These are phyloP conservation scores for Pseudogymnoascus sp. DNA, from an alignment of 2,329 filamentous ascomycete genomes.

Conservation along the genomic window DNA sequence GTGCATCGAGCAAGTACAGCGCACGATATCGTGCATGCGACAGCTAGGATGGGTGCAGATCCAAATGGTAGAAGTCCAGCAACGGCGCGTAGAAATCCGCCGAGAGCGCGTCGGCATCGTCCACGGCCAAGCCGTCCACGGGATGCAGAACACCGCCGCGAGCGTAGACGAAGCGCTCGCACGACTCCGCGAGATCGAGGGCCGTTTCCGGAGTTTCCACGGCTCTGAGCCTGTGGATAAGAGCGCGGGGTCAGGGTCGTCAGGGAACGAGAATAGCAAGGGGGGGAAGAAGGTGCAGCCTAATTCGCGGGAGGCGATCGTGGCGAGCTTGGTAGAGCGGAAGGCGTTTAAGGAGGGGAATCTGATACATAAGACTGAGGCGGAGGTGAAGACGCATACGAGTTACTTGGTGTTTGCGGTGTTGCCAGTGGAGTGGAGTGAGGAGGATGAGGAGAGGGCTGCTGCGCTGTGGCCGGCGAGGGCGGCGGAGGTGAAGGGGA, in stretches of 20 bases:
- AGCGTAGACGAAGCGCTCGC: constrained; percentile 72
- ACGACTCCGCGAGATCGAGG: constrained; percentile 65
- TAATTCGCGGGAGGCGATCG: constrained; percentile 26
- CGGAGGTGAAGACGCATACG: constrained; percentile 90
- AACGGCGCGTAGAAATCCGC: constrained; percentile 70
- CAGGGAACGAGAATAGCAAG: constrained; percentile 27
- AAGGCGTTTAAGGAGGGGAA: constrained; percentile 68
- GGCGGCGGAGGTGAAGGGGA: constrained; percentile 31
- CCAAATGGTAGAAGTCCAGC: constrained; percentile 81
- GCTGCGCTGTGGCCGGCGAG: constrained; percentile 50
- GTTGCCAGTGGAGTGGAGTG: constrained; percentile 77
- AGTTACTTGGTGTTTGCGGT: constrained; percentile 94
- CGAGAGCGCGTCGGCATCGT: constrained; percentile 72
- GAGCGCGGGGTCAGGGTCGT: constrained; percentile 8
- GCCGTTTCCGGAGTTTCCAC: constrained; percentile 58
- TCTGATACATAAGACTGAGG: constrained; percentile 71
- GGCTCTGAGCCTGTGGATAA: constrained; percentile 23
- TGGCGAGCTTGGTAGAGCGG: constrained; percentile 28
- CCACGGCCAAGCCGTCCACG: constrained; percentile 43
- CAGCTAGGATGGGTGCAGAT: constrained; percentile 83
- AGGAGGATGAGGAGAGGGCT: constrained; percentile 66
- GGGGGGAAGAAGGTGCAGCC: constrained; percentile 19
- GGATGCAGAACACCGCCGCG: constrained; percentile 48
- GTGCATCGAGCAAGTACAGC: constrained; percentile 91
- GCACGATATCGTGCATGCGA: constrained; percentile 73